Evolutionary conservation across 306 rosid species (phyloP), one percentile per base, ranked within the genome.

Genomic region (Cicer bijugum): DNA sequence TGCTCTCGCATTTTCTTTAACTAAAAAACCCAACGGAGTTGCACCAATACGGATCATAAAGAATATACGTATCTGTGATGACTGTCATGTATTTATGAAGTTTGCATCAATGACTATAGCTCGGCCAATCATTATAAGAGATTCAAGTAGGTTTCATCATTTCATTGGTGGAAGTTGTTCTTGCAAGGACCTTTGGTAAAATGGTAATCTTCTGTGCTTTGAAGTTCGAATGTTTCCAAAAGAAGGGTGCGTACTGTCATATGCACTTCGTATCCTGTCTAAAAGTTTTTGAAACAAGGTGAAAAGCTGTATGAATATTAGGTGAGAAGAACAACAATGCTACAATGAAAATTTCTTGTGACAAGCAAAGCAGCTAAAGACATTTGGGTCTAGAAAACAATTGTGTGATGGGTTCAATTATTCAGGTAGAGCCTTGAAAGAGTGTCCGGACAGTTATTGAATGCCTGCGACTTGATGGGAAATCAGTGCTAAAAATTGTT

Each of bases 71-170:
- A 83, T 85, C 42, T 85, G 88, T 79, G 75, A 75, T 61, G 88
- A 85, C 48, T 85, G 88, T 20, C 88, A 85, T 61, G 69, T 43
- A 69, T 85, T 85, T 74, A 82, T 85, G 86, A 85, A 85, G 70
- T 76, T 70, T 60, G 86, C 86, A 53, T 79, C 86, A 16, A 19
- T 79, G 17, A 12, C 45, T 58, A 62, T 68, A 55, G 78, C 72
- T 19, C 77, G 75, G 16, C 63, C 82, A 55, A 82, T 85, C 78
- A 68, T 76, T 67, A 45, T 82, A 69, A 85, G 88, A 76, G 88
- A 85, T 75, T 85, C 88, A 19, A 76, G 70, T 62, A 85, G 80
- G 69, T 85, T 85, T 56, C 88, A 82, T 72, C 88, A 85, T 82
- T 85, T 85, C 75, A 28, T 40, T 68, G 82, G 58, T 39, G 88